Conservation (phyloP, 1,284 basidiomycete genomes). For the Irpex rosettiformis region DNA sequence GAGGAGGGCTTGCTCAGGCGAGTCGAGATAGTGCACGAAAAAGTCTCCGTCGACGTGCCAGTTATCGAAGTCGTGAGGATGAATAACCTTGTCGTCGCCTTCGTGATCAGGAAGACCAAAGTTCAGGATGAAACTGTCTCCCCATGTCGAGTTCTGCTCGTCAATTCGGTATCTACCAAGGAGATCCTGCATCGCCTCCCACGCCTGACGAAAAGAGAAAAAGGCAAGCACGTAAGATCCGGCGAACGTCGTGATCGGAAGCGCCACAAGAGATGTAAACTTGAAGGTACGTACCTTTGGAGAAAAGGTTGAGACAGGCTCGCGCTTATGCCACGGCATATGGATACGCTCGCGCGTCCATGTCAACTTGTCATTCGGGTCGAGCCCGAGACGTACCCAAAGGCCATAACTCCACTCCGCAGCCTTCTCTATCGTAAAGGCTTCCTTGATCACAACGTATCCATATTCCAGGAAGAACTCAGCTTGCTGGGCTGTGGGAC, state of each 20-base stretch:
- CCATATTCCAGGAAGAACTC: conserved; percentile 54
- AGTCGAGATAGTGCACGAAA: conserved; percentile 62
- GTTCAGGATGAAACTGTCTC: conserved; percentile 60
- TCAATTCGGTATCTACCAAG: conserved; percentile 57
- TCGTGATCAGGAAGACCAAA: conserved; percentile 45
- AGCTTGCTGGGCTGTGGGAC: conserved; percentile 38
- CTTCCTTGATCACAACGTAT: conserved; percentile 50
- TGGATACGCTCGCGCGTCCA: conserved; percentile 54
- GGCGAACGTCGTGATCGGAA: background rate
- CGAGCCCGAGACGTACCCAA: conserved; percentile 50
- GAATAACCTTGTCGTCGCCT: conserved; percentile 26
- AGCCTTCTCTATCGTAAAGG: conserved; percentile 49
- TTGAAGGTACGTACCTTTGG: conserved; percentile 40
- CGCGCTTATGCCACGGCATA: conserved; percentile 49
- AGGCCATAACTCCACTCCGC: conserved; percentile 45
- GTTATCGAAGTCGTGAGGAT: conserved; percentile 46
- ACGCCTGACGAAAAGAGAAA: conserved; percentile 34
- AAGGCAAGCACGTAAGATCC: background rate
- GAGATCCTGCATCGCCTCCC: conserved; percentile 56
- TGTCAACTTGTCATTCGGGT: conserved; percentile 49
- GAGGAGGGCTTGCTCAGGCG: conserved; percentile 57
- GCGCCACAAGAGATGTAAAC: no score
- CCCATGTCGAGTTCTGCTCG: conserved; percentile 43
- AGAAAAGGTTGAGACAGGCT: conserved; percentile 45
- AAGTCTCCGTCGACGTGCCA: conserved; percentile 69